Conservation (phyloP, 257 asterid species). For the Misopates orontium region DNA sequence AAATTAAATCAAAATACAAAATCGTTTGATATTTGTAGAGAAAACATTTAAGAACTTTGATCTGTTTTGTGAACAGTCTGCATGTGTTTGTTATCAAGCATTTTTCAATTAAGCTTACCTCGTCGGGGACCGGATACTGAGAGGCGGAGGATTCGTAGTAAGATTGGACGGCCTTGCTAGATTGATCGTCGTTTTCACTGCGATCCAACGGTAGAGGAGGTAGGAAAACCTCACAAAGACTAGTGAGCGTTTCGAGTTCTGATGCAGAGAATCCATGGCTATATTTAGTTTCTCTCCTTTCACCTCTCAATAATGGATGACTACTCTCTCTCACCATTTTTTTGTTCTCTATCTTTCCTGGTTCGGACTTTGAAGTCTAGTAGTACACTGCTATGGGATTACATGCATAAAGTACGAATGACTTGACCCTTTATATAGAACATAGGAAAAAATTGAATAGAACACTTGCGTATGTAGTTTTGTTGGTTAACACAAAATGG, state of each 20-base stretch:
- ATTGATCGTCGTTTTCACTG: not conserved
- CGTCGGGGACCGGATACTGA: constrained; percentile 77
- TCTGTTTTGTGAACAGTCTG: too few relatives aligned
- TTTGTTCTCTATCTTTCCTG: constrained; percentile 35
- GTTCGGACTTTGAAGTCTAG: not conserved
- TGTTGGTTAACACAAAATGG: too few relatives aligned
- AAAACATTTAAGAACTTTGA: too few relatives aligned
- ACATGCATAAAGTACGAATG: too few relatives aligned
- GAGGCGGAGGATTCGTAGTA: constrained; percentile 52
- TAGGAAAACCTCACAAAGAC: constrained; percentile 56
- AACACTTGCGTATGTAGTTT: too few relatives aligned
- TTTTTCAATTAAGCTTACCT: constrained; percentile 40
- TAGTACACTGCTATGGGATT: too few relatives aligned
- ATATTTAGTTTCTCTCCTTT: constrained; percentile 68
- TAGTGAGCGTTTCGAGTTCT: constrained; percentile 43
- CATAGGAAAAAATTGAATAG: too few relatives aligned
- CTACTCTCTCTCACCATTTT: too few relatives aligned
- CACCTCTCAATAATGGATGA: constrained; percentile 69
- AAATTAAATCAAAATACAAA: too few relatives aligned
- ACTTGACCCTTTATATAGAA: too few relatives aligned
- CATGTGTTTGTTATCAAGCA: too few relatives aligned
- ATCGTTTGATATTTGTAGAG: too few relatives aligned
- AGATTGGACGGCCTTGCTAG: constrained; percentile 28
- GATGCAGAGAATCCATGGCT: constrained; percentile 60
- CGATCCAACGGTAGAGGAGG: constrained; percentile 45